Evolutionary conservation across 2,329 filamentous ascomycete species (phyloP), one percentile per base, ranked within the genome.

Genomic region (Xylariaceae sp.): DNA sequence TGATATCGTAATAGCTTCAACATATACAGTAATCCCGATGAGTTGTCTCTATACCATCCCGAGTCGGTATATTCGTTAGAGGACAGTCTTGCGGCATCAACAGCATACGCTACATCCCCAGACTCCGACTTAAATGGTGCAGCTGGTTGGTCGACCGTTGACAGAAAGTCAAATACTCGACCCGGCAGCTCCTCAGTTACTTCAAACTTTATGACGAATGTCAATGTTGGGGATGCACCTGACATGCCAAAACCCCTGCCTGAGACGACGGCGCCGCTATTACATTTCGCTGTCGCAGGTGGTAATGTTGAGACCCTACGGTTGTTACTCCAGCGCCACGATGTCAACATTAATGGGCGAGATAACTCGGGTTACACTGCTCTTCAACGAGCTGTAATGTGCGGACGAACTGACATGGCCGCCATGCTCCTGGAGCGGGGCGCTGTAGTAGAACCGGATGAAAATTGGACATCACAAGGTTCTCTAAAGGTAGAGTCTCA

Each of bases 201-300:
- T 13, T 53, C 64, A 10, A 56, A 40, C 20, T 61, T 55, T 24
- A 52, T 61, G 35, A 13, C 46, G 7, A 52, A 33, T 30, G 8
- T 50, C 39, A 55, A 47, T 41, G 24, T 43, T 4, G 11, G 40
- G 7, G 57, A 60, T 16, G n/a, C 57, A 27, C 33, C 51, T 11
- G 54, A 50, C n/a, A 45, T 43, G 39, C 57, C 62, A 24, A 63
- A 64, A 35, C 49, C 61, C 24, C 55, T 68, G 23, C 66, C 64
- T 7, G 65, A 68, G 47, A 70, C 63, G 7, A 67, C 62, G 13
- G 65, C 67, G n/a, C 64, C 68, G 8, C 57, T 69, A 7, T 60
- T 70, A 39, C 68, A 70, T 55, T 69, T 70, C 36, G 68, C 67
- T 7, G 59, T 70, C n/a, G 67, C 64, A 9, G 62, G 65, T 6